These are phyloP conservation scores for Tuber umbilicatum DNA, from an alignment of 495 filamentous ascomycete genomes.

Conservation along the genomic window DNA sequence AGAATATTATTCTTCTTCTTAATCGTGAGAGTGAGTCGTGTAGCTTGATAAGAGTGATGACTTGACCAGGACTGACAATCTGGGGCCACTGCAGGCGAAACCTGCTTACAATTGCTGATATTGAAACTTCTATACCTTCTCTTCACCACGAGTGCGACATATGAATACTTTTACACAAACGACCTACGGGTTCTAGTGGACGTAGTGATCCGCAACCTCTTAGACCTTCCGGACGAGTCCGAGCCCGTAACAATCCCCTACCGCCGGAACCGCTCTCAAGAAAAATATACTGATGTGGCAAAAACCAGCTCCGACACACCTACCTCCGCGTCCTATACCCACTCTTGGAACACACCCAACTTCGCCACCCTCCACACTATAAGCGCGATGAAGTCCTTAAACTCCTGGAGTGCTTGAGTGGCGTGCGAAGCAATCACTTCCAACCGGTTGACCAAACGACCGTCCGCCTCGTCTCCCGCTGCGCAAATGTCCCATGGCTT, in stretches of 20 bases:
- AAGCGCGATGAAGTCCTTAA: constrained; percentile 79
- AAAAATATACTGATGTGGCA: not conserved
- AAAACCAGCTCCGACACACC: constrained; percentile 68
- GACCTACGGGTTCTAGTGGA: constrained; percentile 91
- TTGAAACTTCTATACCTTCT: constrained; percentile 91
- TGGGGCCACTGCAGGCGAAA: constrained; percentile 53
- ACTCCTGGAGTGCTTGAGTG: constrained; percentile 61
- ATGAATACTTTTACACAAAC: constrained; percentile 98
- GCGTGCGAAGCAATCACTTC: constrained; percentile 66
- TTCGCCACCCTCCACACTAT: constrained; percentile 77
- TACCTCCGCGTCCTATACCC: constrained; percentile 95
- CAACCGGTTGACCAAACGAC: constrained; percentile 88
- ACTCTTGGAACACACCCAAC: constrained; percentile 80
- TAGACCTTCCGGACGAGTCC: constrained; percentile 80
- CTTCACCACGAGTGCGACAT: constrained; percentile 81
- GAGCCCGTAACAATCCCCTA: constrained; percentile 44
- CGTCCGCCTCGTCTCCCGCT: constrained; percentile 70
- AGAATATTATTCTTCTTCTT: constrained; percentile 92
- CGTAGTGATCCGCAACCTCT: constrained; percentile 89
- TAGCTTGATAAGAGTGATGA: not conserved
- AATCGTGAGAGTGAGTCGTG: constrained; percentile 71
- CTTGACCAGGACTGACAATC: constrained; percentile 33
- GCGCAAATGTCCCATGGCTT: constrained; percentile 78
- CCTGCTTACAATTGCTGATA: constrained; percentile 85
- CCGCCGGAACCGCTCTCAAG: not conserved